Base-by-base conservation (phyloP, 2,329 filamentous ascomycete species). In the Trematosphaeria pertusa region DNA sequence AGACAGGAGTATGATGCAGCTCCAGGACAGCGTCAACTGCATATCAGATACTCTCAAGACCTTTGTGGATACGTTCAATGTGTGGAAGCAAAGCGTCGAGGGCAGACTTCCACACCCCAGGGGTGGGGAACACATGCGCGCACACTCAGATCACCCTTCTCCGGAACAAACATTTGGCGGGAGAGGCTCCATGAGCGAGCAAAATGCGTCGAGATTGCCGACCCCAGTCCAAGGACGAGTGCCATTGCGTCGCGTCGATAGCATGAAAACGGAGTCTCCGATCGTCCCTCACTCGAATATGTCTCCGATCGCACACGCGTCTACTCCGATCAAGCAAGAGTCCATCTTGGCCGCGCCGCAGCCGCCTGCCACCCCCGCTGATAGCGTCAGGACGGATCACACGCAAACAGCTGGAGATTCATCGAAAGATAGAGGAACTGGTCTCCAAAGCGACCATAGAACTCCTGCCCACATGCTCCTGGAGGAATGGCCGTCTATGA, bases 391-490 rank as follows among this genome's bases (percentile, higher is more conserved):
- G 39, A 68, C 61, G 11, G 60, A 63, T 17, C 55, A 55, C 28
- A 62, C 62, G 20, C 58, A 52, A 30, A 33, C 40, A 4, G 53
- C 51, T 8, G 57, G 51, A 14, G 44, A 42, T 2, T 39, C 42
- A 18, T 47, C 53, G 5, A 61, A 65, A 37, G 63, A 67, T 17
- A 65, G 57, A 37, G 54, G 43, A 7, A n/a, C n/a, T n/a, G 67
- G 65, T n/a, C 89, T 96, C 45, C 89, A 91, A 1, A 83, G 86
- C 20, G 89, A 96, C 57, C 93, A 97, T 64, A 95, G 90, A 0
- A 97, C 92, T 0, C 84, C 91, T n/a, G 91, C 91, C 1, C 89
- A 94, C 39, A 83, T 91, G 52, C 77, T 97, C 14, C 75, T 97
- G 73, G 78, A 65, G 74, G 80, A 52, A 66, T 97, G 64, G 84